Percentiles rank a stretch among this genome's conserved stretches.
Conservation (phyloP, 108 stramenopile genomes). For the Cyclotella choctawhatcheeana region DNA sequence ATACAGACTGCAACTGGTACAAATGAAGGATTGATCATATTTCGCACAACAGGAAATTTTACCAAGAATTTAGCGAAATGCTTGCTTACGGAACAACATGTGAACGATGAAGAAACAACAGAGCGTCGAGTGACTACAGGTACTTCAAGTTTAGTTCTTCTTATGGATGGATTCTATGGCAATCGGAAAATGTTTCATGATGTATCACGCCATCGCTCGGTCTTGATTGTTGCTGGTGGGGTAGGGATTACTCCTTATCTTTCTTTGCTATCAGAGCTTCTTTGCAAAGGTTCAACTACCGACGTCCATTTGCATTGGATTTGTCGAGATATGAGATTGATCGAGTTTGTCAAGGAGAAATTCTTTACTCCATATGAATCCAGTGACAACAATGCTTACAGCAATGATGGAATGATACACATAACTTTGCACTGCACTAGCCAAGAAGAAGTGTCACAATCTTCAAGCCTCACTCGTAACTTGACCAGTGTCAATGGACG, state of each 20-base stretch:
- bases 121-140: not conserved
- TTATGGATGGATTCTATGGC: slow-evolving; percentile 29
- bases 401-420: not conserved
- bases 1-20: not conserved
- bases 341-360: not conserved
- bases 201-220: slow-evolving; percentile 22
- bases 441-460: not conserved
- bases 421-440: slow-evolving; percentile 2
- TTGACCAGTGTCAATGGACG: not conserved
- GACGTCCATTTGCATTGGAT: slow-evolving; percentile 7
- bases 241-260: slow-evolving; percentile 36
- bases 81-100: not conserved
- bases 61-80: not conserved
- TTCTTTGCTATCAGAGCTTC: slow-evolving; percentile 24
- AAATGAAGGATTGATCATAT: slow-evolving; percentile 5
- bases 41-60: not conserved
- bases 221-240: slow-evolving; percentile 41
- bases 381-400: not conserved
- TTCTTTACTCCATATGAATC: not conserved
- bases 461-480: not conserved
- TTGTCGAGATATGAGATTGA: not conserved
- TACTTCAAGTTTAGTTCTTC: slow-evolving; percentile 4
- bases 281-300: not conserved
- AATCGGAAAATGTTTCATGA: slow-evolving; percentile 12
- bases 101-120: not conserved